phyloP scores from a whole-genome alignment of 2,329 filamentous ascomycete genomes.

The Helminthosporium solani region DNA sequence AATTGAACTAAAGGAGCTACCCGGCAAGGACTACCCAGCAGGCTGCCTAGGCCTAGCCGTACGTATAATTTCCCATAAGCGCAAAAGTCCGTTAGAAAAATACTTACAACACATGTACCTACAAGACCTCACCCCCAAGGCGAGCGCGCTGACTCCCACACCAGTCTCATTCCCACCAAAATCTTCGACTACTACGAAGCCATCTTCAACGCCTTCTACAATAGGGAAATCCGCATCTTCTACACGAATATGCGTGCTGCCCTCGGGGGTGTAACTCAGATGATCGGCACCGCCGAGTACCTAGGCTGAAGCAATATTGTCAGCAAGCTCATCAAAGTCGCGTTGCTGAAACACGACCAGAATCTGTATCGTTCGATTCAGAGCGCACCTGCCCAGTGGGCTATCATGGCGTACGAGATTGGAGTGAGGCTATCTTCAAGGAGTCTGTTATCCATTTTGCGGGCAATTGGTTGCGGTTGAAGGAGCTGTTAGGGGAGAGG shows the following conservation, averaged over 20 bases:
- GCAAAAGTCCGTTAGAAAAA: too few species aligned
- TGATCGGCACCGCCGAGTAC: constrained; percentile 50
- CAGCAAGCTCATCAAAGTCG: constrained; percentile 49
- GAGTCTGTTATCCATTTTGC: constrained; percentile 49
- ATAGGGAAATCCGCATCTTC: constrained; percentile 44
- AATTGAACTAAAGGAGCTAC: constrained; percentile 32
- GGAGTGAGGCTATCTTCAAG: constrained; percentile 48
- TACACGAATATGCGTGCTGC: constrained; percentile 42
- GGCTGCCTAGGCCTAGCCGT: constrained; percentile 32
- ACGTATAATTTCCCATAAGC: constrained; percentile 8
- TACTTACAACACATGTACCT: constrained; percentile 9
- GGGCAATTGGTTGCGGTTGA: constrained; percentile 43
- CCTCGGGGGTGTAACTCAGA: constrained; percentile 43
- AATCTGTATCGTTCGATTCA: constrained; percentile 49
- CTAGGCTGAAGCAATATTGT: constrained; percentile 48
- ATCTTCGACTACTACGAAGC: constrained; percentile 43
- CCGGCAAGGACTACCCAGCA: constrained; percentile 17
- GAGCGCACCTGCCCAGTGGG: constrained; percentile 48
- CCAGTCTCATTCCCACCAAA: constrained; percentile 24
- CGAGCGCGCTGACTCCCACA: constrained; percentile 20
- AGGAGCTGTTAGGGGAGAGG: constrained; percentile 2
- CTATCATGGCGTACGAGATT: constrained; percentile 48
- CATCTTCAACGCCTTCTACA: constrained; percentile 52
- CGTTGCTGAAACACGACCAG: constrained; percentile 51
- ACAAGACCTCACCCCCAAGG: constrained; percentile 41